Evolutionary conservation across 2,329 filamentous ascomycete species (phyloP).

Genomic region (Periconia sp.): DNA sequence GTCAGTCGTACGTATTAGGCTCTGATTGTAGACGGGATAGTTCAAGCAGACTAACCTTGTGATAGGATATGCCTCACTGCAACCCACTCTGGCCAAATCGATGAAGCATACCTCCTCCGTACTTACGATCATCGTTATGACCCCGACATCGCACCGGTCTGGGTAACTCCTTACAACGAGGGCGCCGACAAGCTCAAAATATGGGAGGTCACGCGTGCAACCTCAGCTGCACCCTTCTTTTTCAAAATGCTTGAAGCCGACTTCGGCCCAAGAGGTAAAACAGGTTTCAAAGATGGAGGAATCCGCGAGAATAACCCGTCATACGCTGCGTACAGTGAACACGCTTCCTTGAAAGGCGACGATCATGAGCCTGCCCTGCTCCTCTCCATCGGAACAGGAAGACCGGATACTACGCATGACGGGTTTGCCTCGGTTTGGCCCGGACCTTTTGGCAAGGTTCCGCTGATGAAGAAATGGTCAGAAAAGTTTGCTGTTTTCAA

Average conservation of each 20-base stretch:
- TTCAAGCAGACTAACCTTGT: conserved; percentile 11
- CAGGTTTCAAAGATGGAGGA: conserved; percentile 57
- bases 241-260: conserved; percentile 57
- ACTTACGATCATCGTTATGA: conserved; percentile 56
- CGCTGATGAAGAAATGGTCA: conserved; percentile 51
- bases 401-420: conserved; percentile 52
- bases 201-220: conserved; percentile 60
- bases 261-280: conserved; percentile 43
- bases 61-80: conserved; percentile 54
- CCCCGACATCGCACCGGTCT: conserved; percentile 48
- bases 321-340: conserved; percentile 55
- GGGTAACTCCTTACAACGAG: conserved; percentile 57
- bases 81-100: conserved; percentile 54
- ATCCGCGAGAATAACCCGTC: conserved; percentile 59
- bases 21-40: neutral
- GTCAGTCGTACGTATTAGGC: conserved; percentile 42
- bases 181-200: conserved; percentile 55
- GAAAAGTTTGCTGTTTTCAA: conserved; percentile 58
- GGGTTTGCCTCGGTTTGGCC: conserved; percentile 56
- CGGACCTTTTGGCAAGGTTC: conserved; percentile 51
- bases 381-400: conserved; percentile 55
- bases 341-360: conserved; percentile 53
- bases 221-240: conserved; percentile 60
- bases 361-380: conserved; percentile 52
- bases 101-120: conserved; percentile 56